Percentiles rank a stretch among this genome's conserved stretches.
Conservation (phyloP, 306 rosid species). For the Alnus rubra region DNA sequence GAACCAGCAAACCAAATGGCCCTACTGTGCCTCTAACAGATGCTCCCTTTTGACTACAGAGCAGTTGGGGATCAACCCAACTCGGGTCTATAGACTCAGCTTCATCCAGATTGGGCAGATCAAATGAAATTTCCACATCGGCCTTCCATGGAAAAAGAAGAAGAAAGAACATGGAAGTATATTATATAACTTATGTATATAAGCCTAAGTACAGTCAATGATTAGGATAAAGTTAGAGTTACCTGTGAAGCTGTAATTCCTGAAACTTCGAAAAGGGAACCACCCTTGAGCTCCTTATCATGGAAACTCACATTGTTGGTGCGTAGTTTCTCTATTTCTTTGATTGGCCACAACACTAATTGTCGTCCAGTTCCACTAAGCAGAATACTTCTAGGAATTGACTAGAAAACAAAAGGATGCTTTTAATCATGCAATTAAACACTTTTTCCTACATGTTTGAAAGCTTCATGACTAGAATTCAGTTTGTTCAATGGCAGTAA, state of each 20-base stretch:
- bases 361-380: slow-evolving; percentile 48
- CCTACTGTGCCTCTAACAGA: slow-evolving; percentile 43
- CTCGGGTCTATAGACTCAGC: slow-evolving; percentile 42
- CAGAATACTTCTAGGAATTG: slow-evolving; percentile 56
- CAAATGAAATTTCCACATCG: slow-evolving; percentile 57
- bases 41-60: slow-evolving; percentile 46
- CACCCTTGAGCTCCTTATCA: slow-evolving; percentile 30
- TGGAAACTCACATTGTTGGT: slow-evolving; percentile 27
- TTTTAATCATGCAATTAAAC: background rate
- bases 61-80: slow-evolving; percentile 46
- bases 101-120: slow-evolving; percentile 35
- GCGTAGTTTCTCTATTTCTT: slow-evolving; percentile 50
- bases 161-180: background rate
- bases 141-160: slow-evolving; percentile 35
- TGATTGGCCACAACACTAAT: slow-evolving; percentile 70
- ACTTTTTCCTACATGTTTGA: background rate
- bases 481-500: background rate
- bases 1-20: slow-evolving; percentile 60
- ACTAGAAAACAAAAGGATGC: slow-evolving; percentile 23
- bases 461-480: background rate
- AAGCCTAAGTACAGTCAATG: background rate
- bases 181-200: background rate
- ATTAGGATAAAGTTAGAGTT: slow-evolving; percentile 7
- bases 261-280: slow-evolving; percentile 46
- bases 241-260: slow-evolving; percentile 69